Base-by-base conservation (phyloP, 2,329 filamentous ascomycete species). In the Chaetomiaceae sp. region DNA sequence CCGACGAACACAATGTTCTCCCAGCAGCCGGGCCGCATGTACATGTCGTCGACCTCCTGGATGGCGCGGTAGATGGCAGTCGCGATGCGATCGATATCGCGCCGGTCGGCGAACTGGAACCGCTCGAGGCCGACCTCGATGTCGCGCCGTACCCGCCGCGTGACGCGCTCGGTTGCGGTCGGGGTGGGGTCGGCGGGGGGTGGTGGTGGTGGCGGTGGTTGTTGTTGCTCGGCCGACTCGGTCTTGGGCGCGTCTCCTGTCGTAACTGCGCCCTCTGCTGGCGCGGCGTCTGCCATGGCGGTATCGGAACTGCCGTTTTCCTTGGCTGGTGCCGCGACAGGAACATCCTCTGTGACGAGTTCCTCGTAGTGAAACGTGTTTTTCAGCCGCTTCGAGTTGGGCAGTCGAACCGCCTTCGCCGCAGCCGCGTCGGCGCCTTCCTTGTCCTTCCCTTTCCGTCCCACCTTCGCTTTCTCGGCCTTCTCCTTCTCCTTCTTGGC, bases 1-100 rank as follows among this genome's bases (percentile, higher is more conserved):
- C 93, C 93, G 42, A 95, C 86, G 45, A 98, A 85, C 56, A 95
- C 84, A 42, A 98, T 68, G 50, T 85, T 87, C 58, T 97, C 91
- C 93, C 93, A 98, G 53, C 94, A 84, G 29, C 86, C 77, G 29
- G 86, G 83, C 36, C 93, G 82, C 72, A 89, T 90, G 58, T 86
- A 84, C 55, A 88, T 81, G 52, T 95, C 89, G 37, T 88, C 83
- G 19, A 95, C 87, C 29, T 82, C 80, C 56, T 90, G 83, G 42
- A 97, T 81, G 1, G 88, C 83, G 48, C 84, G 81, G 66, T 95
- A 89, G 54, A 97, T 84, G 32, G 87, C 81, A 45, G 84, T 83
- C 19, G 87, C 87, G 52, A 98, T 88, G 46, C 81, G 81, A 61
- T 95, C 88, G 35, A 97, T 77, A 46, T 95, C 81, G 3, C 74